Percentiles rank a stretch among this genome's conserved stretches.
phyloP scores from a whole-genome alignment of 257 asterid species.

The Linderniella brevidens region DNA sequence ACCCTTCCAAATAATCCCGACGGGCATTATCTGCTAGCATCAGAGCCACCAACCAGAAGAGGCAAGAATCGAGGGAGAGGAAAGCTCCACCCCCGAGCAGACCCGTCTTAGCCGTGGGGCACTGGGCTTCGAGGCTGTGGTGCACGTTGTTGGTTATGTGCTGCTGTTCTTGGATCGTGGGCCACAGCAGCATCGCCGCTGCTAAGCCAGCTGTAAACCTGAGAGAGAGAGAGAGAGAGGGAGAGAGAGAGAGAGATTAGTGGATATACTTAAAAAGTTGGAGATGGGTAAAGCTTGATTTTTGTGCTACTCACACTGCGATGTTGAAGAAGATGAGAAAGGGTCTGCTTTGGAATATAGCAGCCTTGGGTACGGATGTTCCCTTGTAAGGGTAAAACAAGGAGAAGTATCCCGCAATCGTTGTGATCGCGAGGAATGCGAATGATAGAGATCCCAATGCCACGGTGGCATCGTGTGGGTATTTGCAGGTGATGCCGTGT shows the following conservation, averaged over 20 bases:
- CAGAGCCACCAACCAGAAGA: slow-evolving; percentile 75
- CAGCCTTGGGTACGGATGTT: slow-evolving; percentile 49
- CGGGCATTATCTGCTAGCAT: slow-evolving; percentile 21
- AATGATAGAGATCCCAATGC: slow-evolving; percentile 50
- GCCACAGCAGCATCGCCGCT: slow-evolving; percentile 58
- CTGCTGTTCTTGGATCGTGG: slow-evolving; percentile 61
- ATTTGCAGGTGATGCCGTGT: slow-evolving; percentile 51
- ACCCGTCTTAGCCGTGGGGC: slow-evolving; percentile 99
- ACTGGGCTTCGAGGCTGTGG: slow-evolving; percentile 39
- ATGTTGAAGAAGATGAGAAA: slow-evolving; percentile 46
- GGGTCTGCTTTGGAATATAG: slow-evolving; percentile 41
- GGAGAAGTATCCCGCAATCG: slow-evolving; percentile 41
- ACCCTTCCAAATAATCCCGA: not conserved
- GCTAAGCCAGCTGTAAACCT: slow-evolving; percentile 72
- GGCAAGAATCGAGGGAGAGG: slow-evolving; percentile 65
- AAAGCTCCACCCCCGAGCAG: slow-evolving; percentile 98
- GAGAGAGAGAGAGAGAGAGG: not conserved
- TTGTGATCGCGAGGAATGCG: slow-evolving; percentile 37
- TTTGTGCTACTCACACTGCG: slow-evolving; percentile 55
- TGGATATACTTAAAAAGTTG: too few species aligned
- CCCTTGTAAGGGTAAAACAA: slow-evolving; percentile 71
- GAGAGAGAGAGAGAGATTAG: not conserved
- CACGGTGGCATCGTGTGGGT: slow-evolving; percentile 54
- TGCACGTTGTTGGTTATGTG: slow-evolving; percentile 45
- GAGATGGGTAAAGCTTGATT: not conserved